Evolutionary conservation across 148 eudicot genomes (phyloP).

Genomic region (Rhododendron molle): DNA sequence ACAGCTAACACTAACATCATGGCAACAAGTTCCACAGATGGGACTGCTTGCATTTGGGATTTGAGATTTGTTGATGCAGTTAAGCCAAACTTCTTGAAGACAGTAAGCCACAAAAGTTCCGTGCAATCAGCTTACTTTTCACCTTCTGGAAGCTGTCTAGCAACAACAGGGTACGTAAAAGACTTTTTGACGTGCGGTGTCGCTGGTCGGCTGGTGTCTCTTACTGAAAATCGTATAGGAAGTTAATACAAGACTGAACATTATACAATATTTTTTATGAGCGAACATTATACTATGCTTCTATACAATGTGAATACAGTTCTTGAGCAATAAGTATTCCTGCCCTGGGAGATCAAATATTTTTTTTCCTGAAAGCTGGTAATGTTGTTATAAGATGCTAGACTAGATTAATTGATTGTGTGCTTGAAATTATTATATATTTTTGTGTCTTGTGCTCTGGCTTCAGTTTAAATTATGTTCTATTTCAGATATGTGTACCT

Average conservation of each 20-base stretch:
- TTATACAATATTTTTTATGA: neutral
- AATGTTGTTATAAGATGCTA: too few relatives aligned
- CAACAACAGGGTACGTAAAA: slow-evolving; percentile 5
- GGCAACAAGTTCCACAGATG: slow-evolving; percentile 82
- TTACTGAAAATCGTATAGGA: too few relatives aligned
- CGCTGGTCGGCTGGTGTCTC: slow-evolving; percentile 16
- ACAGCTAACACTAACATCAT: slow-evolving; percentile 46
- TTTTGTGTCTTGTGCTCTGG: too few relatives aligned
- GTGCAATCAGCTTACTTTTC: slow-evolving; percentile 83
- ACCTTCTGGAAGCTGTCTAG: slow-evolving; percentile 62
- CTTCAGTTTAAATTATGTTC: too few relatives aligned
- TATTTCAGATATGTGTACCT: too few relatives aligned
- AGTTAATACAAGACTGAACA: too few relatives aligned
- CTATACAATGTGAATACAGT: neutral
- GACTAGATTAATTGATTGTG: too few relatives aligned
- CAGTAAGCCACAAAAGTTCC: slow-evolving; percentile 42
- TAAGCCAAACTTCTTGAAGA: slow-evolving; percentile 27
- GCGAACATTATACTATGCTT: neutral
- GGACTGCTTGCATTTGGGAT: slow-evolving; percentile 78
- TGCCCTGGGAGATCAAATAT: too few relatives aligned
- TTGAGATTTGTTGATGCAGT: slow-evolving; percentile 49
- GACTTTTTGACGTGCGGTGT: too few relatives aligned
- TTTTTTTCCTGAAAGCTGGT: too few relatives aligned
- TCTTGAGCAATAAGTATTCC: neutral
- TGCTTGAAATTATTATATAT: too few relatives aligned